A percentile compares a stretch with the other conserved stretches of the same genome.
Evolutionary conservation across 768 basidiomycete species (phyloP).

Genomic region (Kockovaella imperatae): DNA sequence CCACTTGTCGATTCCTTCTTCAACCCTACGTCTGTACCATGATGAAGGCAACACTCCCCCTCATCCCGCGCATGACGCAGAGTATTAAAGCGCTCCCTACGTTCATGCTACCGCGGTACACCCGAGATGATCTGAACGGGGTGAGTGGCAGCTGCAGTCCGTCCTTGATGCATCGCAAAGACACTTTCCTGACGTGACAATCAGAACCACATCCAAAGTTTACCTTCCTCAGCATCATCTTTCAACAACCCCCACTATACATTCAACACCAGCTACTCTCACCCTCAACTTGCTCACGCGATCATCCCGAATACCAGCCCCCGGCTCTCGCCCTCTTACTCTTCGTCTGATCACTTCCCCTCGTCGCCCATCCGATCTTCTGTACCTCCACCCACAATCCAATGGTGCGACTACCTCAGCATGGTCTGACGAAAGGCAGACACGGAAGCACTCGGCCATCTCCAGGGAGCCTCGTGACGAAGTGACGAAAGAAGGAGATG

Average conservation of each 20-base stretch:
- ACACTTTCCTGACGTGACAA: too few relatives aligned
- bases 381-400: constrained; percentile 12
- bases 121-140: neutral
- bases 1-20: too few relatives aligned
- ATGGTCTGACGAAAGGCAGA: constrained; percentile 4
- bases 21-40: neutral
- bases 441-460: neutral
- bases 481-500: too few relatives aligned
- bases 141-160: neutral
- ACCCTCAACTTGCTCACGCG: too few relatives aligned
- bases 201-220: neutral
- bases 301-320: neutral
- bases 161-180: too few relatives aligned
- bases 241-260: neutral
- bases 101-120: neutral
- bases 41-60: neutral
- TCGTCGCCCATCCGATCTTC: neutral
- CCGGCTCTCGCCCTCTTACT: neutral
- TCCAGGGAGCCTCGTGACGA: neutral
- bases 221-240: neutral
- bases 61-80: neutral
- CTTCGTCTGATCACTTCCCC: neutral
- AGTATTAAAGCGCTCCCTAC: neutral
- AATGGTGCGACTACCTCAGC: constrained; percentile 17
- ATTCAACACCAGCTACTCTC: too few relatives aligned